Base-by-base conservation (phyloP, 2,329 filamentous ascomycete species). In the Colletotrichum endophyticum region DNA sequence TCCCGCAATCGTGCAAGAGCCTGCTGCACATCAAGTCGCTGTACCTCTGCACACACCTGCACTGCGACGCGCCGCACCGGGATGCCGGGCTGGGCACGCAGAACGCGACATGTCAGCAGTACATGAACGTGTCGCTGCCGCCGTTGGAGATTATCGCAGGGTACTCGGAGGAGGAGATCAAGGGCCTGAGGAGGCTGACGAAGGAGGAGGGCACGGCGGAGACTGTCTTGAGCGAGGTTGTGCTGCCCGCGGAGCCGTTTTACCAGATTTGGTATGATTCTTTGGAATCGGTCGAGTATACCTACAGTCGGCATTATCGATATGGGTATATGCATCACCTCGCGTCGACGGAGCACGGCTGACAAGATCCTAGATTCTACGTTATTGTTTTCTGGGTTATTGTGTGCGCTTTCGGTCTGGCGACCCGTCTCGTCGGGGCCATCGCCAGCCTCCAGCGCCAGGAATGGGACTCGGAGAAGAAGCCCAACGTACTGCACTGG, bases 321-420 rank as follows among this genome's bases (percentile, higher is more conserved):
- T 88, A 88, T 56, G 84, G 84, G 85, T 86, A 80, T n/a, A 80
- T 76, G 7, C 5, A 8, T 22, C 12, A 16, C 49, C 32, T 53
- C 34, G 8, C 6, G n/a, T n/a, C 16, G 32, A 57, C 6, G 9
- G 28, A 25, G 8, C 12, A 2, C 28, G 27, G 16, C 78, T 79
- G 6, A 81, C 11, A 12, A 7, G 0, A 8, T 22, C 4, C 5
- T 16, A 85, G 85, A 5, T 78, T 79, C 19, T 83, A 81, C 6
- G 85, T 88, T 80, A 79, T 85, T 9, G 68, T 80, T 1, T 89
- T 88, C 72, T 89, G 88, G 88, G 70, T 77, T 0, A 72, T 79
- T 2, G 86, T 88, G 1, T 75, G 87, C 12, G 79, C 80, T 6
- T 78, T 88, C 8, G 87, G 86, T 11, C 34, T 85, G 1, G 75